Conservation (phyloP, 345 rosid genomes). For the Syzygium aromaticum region DNA sequence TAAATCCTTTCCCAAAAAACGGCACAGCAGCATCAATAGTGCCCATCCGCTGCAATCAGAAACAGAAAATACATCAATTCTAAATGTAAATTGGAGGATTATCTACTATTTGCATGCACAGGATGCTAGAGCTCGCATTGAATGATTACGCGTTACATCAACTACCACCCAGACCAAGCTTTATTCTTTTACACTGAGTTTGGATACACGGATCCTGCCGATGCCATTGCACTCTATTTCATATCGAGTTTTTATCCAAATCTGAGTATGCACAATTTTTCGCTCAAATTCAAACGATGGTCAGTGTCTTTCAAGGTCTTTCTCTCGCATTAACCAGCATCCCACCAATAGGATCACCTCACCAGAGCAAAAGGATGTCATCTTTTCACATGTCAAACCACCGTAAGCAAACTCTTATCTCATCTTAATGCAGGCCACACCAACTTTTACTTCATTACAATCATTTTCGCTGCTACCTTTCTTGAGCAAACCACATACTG, state of each 20-base stretch:
- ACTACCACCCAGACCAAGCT: not conserved
- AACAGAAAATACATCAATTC: not conserved
- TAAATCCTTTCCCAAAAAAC: constrained; percentile 74
- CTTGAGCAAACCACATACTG: not conserved
- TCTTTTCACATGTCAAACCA: not conserved
- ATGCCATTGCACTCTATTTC: not conserved
- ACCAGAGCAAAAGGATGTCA: not conserved
- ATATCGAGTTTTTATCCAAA: not conserved
- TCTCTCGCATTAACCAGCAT: not conserved
- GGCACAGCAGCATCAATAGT: constrained; percentile 81
- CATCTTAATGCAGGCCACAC: not conserved
- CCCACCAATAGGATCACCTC: not conserved
- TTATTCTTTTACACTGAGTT: not conserved
- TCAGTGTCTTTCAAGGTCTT: not conserved
- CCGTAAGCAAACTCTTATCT: not conserved
- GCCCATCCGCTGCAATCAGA: constrained; percentile 82
- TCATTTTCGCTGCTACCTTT: not conserved
- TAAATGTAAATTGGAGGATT: not conserved
- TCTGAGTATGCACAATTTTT: not conserved
- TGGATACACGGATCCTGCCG: not conserved
- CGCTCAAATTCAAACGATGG: not conserved
- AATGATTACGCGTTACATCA: not conserved
- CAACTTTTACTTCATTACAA: not conserved
- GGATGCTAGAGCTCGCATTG: not conserved
- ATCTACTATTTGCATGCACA: not conserved